Evolutionary conservation across 139 green algal genomes (phyloP).

Genomic region (Nannochloris sp.): DNA sequence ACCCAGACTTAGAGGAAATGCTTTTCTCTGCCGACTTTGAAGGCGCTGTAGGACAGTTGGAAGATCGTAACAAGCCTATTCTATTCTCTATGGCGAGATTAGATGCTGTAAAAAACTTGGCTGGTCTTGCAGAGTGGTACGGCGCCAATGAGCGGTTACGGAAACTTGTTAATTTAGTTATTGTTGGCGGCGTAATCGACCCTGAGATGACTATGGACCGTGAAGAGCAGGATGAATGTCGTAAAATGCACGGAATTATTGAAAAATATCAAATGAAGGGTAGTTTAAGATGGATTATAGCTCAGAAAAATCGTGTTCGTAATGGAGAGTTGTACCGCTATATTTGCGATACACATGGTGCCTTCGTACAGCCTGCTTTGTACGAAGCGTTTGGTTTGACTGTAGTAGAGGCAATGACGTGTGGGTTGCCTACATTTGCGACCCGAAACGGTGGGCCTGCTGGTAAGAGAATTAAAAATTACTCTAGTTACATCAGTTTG

Average conservation of each 20-base stretch:
- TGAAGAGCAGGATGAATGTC: conserved; percentile 63
- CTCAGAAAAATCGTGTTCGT: conserved; percentile 60
- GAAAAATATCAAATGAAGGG: conserved; percentile 49
- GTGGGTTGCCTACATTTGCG: conserved; percentile 66
- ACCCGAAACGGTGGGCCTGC: conserved; percentile 58
- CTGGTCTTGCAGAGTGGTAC: conserved; percentile 63
- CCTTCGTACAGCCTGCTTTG: conserved; percentile 69
- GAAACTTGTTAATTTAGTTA: conserved; percentile 65
- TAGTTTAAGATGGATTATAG: conserved; percentile 51
- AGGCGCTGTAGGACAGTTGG: conserved; percentile 37
- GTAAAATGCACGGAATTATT: conserved; percentile 66
- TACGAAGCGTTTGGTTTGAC: conserved; percentile 82
- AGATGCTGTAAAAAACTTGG: conserved; percentile 83
- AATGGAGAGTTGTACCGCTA: conserved; percentile 72
- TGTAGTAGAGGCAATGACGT: conserved; percentile 74
- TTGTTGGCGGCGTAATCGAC: conserved; percentile 68
- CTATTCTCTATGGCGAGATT: conserved; percentile 79
- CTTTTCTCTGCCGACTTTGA: conserved; percentile 40
- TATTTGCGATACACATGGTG: conserved; percentile 62
- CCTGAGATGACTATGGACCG: conserved; percentile 43
- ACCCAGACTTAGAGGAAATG: conserved; percentile 59
- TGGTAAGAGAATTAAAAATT: too few relatives aligned
- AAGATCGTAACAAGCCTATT: conserved; percentile 58
- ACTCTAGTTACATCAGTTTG: neutral
- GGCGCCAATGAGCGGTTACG: conserved; percentile 43